Percentiles rank a stretch among this genome's conserved stretches.
Conservation (phyloP, 2,329 filamentous ascomycete genomes). For the Madurella fahalii region DNA sequence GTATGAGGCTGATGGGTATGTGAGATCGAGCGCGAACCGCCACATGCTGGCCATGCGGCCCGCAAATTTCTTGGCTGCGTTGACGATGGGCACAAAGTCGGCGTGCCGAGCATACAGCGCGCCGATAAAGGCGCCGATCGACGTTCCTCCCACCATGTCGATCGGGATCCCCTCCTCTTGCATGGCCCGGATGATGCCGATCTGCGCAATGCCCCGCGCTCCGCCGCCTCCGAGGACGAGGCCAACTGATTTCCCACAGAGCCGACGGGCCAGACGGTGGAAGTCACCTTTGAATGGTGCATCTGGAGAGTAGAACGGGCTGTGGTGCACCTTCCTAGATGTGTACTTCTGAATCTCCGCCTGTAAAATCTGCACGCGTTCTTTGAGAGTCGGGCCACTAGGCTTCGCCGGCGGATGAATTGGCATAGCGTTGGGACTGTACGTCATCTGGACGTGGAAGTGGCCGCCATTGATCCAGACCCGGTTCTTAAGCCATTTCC, state of each 20-base stretch:
- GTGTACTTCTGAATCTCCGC: constrained; percentile 99
- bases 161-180: constrained; percentile 97
- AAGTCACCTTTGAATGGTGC: constrained; percentile 96
- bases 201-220: constrained; percentile 84
- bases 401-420: constrained; percentile 70
- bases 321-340: constrained; percentile 83
- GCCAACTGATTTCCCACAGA: constrained; percentile 92
- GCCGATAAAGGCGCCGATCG: constrained; percentile 92
- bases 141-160: constrained; percentile 91
- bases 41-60: constrained; percentile 99
- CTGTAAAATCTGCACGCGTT: constrained; percentile 88
- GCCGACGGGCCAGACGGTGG: constrained; percentile 79
- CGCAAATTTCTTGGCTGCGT: constrained; percentile 92
- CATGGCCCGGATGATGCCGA: constrained; percentile 89
- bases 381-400: constrained; percentile 81
- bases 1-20: constrained; percentile 93
- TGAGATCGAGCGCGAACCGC: constrained; percentile 95
- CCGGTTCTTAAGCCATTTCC: constrained; percentile 85
- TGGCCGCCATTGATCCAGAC: constrained; percentile 98
- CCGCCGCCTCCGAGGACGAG: constrained; percentile 92
- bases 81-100: constrained; percentile 95
- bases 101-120: constrained; percentile 93
- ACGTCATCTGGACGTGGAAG: constrained; percentile 95
- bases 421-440: constrained; percentile 70
- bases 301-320: constrained; percentile 83